Evolutionary conservation across 257 asterid genomes (phyloP).

Genomic region (Solanum corneliomulleri): DNA sequence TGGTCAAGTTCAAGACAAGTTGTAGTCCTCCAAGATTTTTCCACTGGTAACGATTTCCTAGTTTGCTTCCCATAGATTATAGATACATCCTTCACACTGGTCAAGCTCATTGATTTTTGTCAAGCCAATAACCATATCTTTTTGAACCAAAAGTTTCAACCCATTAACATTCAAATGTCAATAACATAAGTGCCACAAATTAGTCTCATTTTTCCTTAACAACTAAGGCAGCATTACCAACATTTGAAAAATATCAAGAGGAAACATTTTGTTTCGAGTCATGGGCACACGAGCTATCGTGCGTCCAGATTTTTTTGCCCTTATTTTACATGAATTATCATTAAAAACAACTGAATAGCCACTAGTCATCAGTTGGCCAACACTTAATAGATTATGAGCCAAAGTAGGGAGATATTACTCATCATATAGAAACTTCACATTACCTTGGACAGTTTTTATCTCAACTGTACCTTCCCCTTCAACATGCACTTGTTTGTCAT

Average conservation of each 20-base stretch:
- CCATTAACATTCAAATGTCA: neutral
- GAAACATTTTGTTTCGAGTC: neutral
- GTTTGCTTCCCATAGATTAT: neutral
- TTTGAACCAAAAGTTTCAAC: neutral
- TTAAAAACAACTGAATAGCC: conserved; percentile 1
- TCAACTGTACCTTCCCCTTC: neutral
- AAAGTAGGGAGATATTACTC: neutral
- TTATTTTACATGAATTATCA: neutral
- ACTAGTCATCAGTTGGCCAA: neutral
- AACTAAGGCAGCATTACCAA: neutral
- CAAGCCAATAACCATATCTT: conserved; percentile 8
- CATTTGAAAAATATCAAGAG: neutral
- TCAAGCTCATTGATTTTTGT: neutral
- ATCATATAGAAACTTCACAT: neutral
- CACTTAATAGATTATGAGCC: conserved; percentile 1
- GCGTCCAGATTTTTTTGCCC: neutral
- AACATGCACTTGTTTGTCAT: neutral
- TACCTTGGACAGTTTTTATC: neutral
- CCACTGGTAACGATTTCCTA: neutral
- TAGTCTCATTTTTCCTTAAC: neutral
- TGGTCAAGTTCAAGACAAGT: neutral
- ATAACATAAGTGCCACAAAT: neutral
- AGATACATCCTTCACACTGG: conserved; percentile 2
- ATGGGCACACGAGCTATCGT: neutral
- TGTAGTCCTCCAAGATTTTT: conserved; percentile 8